Base-by-base conservation (phyloP, 768 basidiomycete genomes). In the Lentinula edodes region DNA sequence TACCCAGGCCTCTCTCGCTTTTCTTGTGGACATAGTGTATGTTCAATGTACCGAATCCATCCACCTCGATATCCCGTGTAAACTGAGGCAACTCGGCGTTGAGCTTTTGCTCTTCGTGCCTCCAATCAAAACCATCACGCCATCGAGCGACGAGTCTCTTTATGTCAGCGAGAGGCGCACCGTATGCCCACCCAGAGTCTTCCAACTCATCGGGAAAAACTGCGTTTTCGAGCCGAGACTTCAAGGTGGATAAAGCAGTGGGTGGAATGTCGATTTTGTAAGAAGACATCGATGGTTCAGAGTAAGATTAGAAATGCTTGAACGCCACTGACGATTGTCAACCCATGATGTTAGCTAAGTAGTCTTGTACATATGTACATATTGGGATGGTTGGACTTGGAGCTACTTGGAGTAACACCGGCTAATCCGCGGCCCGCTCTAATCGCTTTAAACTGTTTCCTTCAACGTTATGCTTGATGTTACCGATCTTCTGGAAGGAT, bases 401-500 rank as follows among this genome's bases (percentile, higher is more conserved):
- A 28, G 28, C 28, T 28, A 28, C 23, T 28, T 28, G 28, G 3
- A 28, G 28, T 28, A 28, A 28, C 28, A 28, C 28, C 38, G 13
- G 38, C 13, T 39, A 9, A 39, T 8, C 38, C 6, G 13, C 38
- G 38, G 13, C 38, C 38, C 7, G 13, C 38, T 9, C 38, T 39
- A 39, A 39, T 39, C 13, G 13, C 38, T 13, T 39, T 39, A 39
- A 39, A 39, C 38, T 8, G 38, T 39, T 9, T 39, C 38, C 41
- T 39, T 5, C 38, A 56, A 15, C 28, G 57, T 58, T 60, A 69
- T 69, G 68, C 66, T 61, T 79, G 68, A 82, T 83, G 81, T 71
- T 84, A 66, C 70, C 76, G 60, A 72, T 76, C 68, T 76, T 76
- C 63, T 66, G 80, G 78, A 75, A 81, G 72, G 75, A 36, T 65